Base-by-base conservation (phyloP, 805 yeast species). In the Metschnikowia lunata region DNA sequence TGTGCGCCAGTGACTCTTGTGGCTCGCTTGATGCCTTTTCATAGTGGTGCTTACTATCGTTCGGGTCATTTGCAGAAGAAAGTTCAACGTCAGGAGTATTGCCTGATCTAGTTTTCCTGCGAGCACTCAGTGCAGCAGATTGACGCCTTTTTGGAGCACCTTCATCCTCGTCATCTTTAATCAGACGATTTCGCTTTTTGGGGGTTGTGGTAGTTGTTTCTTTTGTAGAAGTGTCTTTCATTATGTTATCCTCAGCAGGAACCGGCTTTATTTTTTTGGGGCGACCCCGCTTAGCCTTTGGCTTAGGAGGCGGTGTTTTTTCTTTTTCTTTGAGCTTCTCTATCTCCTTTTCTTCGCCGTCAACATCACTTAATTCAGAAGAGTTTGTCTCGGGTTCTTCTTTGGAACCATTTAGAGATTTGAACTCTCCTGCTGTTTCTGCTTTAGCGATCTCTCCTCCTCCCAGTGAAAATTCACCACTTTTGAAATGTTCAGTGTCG, bases 311-410 rank as follows among this genome's bases (percentile, higher is more conserved):
- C 12, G 36, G 41, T 14, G 35, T 15, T 3, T 27, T 34, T 36
- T 59, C 57, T 28, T 52, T 57, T 27, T 51, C 61, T 38, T 52
- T 43, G 15, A 54, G 34, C 15, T 37, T 37, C 26, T 47, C 40
- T 12, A 46, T 37, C 35, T 48, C 56, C 12, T 41, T 43, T 8
- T 43, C 51, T 15, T 51, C 54, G 18, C 49, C 53, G 26, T 55
- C 60, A 8, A 55, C 55, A 28, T 56, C 60, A 36, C 59, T 55
- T 36, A 56, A 47, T 26, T 51, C 59, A 8, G 57, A 50, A 6
- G 58, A 55, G 29, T 50, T 46, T 2, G 41, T 28, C 7, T 47
- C 55, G 8, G 45, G 37, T 2, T 12, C 14, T 26, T 35, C 35
- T 26, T 37, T 34, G 13, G 3, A 13, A 23, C 30, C n/a, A 7